Evolutionary conservation across 345 rosid species (phyloP).

Genomic region (Litchi chinensis): DNA sequence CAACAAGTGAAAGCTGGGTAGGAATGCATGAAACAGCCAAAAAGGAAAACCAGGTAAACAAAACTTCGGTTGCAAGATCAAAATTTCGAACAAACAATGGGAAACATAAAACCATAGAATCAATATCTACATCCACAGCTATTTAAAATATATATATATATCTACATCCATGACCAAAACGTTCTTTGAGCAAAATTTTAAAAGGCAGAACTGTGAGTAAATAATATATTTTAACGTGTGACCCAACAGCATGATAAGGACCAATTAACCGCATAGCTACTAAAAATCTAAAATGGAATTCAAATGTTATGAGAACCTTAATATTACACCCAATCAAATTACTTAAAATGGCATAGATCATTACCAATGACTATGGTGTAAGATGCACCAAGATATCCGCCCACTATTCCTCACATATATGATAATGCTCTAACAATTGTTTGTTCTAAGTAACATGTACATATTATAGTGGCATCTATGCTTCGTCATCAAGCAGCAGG

Average conservation of each 20-base stretch:
- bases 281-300: neutral
- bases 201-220: neutral
- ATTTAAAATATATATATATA: neutral
- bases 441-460: neutral
- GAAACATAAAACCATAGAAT: neutral
- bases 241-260: neutral
- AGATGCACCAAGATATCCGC: neutral
- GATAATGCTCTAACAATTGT: neutral
- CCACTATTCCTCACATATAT: neutral
- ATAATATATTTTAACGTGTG: neutral
- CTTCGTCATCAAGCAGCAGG: neutral
- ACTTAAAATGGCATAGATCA: neutral
- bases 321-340: neutral
- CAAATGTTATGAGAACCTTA: neutral
- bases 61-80: neutral
- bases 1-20: neutral
- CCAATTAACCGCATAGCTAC: neutral
- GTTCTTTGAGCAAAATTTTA: neutral
- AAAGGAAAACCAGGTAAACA: neutral
- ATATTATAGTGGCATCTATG: neutral
- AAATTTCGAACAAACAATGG: neutral
- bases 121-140: neutral
- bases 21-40: neutral
- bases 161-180: neutral
- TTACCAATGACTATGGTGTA: neutral